Percentiles rank a stretch among this genome's conserved stretches.
These are phyloP conservation scores for Marasmius oreades DNA, from an alignment of 1,284 basidiomycete genomes.

Conservation along the genomic window DNA sequence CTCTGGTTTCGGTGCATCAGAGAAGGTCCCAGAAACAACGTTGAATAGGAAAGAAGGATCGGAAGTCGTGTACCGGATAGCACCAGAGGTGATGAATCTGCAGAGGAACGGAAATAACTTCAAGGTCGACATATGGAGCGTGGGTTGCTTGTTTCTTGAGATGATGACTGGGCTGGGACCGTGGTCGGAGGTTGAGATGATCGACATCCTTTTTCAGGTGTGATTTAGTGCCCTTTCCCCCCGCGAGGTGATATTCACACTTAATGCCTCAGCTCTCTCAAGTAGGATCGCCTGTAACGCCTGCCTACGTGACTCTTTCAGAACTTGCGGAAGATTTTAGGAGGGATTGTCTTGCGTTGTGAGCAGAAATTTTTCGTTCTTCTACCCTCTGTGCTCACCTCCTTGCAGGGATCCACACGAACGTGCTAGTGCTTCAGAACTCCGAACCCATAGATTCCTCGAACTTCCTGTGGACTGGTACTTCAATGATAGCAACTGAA, in stretches of 20 bases:
- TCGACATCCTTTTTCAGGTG: conserved; percentile 93
- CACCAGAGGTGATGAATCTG: conserved; percentile 90
- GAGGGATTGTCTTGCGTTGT: conserved; percentile 88
- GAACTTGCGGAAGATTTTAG: conserved; percentile 85
- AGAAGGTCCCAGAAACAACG: conserved; percentile 77
- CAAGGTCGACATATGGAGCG: conserved; percentile 98
- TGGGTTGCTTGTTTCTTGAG: conserved; percentile 95
- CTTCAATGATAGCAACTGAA: too few species aligned
- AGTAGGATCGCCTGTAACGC: conserved; percentile 83
- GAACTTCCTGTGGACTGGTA: too few species aligned
- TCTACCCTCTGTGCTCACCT: background rate
- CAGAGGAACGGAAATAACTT: conserved; percentile 88
- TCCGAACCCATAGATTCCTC: too few species aligned
- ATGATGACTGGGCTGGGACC: conserved; percentile 97
- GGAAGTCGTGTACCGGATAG: conserved; percentile 99
- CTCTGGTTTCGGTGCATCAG: conserved; percentile 96
- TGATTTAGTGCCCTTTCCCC: conserved; percentile 17
- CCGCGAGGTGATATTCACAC: background rate
- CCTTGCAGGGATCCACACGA: too few species aligned
- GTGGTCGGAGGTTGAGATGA: conserved; percentile 87
- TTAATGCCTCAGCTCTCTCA: conserved; percentile 61
- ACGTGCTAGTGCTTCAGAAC: too few species aligned
- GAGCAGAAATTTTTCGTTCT: conserved; percentile 25
- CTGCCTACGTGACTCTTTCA: conserved; percentile 75
- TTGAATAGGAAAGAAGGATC: conserved; percentile 86